Evolutionary conservation across 805 yeast species (phyloP), one percentile per base, ranked within the genome.

Genomic region (Cephaloascus fragrans): DNA sequence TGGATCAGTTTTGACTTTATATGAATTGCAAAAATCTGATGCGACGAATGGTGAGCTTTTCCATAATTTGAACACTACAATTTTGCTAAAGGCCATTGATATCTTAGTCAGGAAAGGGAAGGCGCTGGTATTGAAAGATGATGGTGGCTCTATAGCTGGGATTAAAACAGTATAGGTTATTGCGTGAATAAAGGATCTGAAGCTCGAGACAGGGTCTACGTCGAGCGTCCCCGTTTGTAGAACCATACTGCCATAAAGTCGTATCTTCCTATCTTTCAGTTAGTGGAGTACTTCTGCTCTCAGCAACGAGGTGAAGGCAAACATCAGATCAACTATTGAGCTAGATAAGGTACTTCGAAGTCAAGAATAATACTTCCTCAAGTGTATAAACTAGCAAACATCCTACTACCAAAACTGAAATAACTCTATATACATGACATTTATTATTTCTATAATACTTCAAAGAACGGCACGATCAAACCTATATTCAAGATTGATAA

Each of bases 1-100:
- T 39, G 84, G 85, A 4, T 67, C 81, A 1, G 81, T 90, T 2
- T 60, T 90, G 38, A 90, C 97, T 0, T 57, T 88, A 14, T 88
- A 84, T 56, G 97, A 90, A 57, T 55, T 90, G 29, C 65, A 80
- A 0, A 73, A 75, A 41, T 81, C 84, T 39, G 90, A 83, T 35
- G 57, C 73, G 39, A 72, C 75, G 1, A 41, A 55, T 2, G 64
- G 69, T 4, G 76, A 78, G 49, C 81, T 73, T 34, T 79, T 89
- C 47, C 68, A 69, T 39, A 76, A 76, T 12, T 69, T 88, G 47
- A 87, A 84, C 47, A 63, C 71, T 29, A 51, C 54, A 12, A 51
- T 86, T 12, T 56, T 89, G 41, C 62, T 68, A 9, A 61, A 62
- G 43, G 76, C 81, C 2, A 52, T 87, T 15, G 74, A 72, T 19